phyloP scores from a whole-genome alignment of 1,139 yeast species.

The Yarrowia galli region DNA sequence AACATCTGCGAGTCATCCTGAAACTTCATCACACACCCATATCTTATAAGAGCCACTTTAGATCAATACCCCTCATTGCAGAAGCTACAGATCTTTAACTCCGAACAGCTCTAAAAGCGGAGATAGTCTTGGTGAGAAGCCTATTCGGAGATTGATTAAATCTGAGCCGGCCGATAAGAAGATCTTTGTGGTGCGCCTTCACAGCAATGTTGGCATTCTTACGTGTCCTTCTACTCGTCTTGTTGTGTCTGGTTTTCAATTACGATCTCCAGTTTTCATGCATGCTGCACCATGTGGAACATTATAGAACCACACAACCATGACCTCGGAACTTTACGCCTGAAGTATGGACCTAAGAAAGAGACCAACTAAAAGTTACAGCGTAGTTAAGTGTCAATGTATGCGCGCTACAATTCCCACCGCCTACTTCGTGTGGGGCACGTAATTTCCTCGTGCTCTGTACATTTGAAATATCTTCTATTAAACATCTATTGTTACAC shows the following conservation, averaged over 20 bases:
- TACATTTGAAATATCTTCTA: background rate
- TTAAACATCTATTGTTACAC: too few species aligned
- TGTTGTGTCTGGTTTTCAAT: background rate
- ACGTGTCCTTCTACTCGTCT: background rate
- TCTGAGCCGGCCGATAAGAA: background rate
- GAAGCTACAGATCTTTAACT: background rate
- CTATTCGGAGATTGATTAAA: background rate
- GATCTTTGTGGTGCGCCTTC: background rate
- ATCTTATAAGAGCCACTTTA: background rate
- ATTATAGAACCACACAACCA: slow-evolving; percentile 2
- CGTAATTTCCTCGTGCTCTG: too few species aligned
- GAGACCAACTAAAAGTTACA: background rate
- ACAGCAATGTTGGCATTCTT: background rate
- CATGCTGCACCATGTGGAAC: slow-evolving; percentile 24
- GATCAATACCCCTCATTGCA: background rate
- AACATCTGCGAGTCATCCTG: background rate
- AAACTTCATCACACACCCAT: too few species aligned
- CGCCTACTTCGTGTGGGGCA: too few species aligned
- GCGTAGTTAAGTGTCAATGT: too few species aligned
- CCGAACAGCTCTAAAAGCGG: slow-evolving; percentile 1
- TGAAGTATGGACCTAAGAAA: background rate
- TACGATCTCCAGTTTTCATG: slow-evolving; percentile 19
- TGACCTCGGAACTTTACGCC: background rate
- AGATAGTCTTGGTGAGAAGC: background rate
- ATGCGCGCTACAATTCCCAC: too few species aligned